phyloP scores from a whole-genome alignment of 495 filamentous ascomycete genomes.

The Cercophora samala region DNA sequence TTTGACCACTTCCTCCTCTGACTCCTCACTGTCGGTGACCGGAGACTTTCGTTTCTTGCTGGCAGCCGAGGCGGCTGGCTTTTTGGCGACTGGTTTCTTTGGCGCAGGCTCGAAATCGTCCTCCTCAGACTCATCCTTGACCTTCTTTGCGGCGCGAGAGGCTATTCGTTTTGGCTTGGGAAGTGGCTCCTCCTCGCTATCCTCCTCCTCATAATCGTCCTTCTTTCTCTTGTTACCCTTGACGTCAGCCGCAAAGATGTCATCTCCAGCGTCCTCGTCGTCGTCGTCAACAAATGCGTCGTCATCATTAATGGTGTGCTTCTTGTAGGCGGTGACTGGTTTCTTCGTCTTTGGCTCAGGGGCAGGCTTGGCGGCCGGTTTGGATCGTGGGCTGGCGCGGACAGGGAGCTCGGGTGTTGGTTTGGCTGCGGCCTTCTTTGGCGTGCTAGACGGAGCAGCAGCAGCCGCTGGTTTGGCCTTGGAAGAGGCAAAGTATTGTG shows the following conservation, averaged over 20 bases:
- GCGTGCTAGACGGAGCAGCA: slow-evolving; percentile 24
- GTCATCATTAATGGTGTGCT: slow-evolving; percentile 40
- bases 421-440: slow-evolving; percentile 32
- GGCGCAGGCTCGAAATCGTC: slow-evolving; percentile 33
- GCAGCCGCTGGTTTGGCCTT: slow-evolving; percentile 37
- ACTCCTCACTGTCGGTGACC: slow-evolving; percentile 45
- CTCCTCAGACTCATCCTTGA: slow-evolving; percentile 45
- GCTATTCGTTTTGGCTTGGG: slow-evolving; percentile 48
- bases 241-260: slow-evolving; percentile 68
- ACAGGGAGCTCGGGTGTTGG: slow-evolving; percentile 32
- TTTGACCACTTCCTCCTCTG: slow-evolving; percentile 37
- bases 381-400: slow-evolving; percentile 43
- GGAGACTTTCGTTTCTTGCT: slow-evolving; percentile 48
- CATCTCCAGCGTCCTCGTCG: slow-evolving; percentile 60
- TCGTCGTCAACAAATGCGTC: slow-evolving; percentile 58
- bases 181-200: slow-evolving; percentile 55
- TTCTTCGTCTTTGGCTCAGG: slow-evolving; percentile 28
- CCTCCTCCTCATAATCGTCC: slow-evolving; percentile 63
- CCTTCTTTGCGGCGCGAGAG: slow-evolving; percentile 38
- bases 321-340: slow-evolving; percentile 29
- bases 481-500: slow-evolving; percentile 48
- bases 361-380: slow-evolving; percentile 29
- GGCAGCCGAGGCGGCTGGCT: slow-evolving; percentile 28
- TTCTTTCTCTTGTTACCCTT: slow-evolving; percentile 59
- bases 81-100: slow-evolving; percentile 39